These are phyloP conservation scores for Mortierella sp. DNA, from an alignment of 371 early-diverging fungal genomes.

Conservation along the genomic window DNA sequence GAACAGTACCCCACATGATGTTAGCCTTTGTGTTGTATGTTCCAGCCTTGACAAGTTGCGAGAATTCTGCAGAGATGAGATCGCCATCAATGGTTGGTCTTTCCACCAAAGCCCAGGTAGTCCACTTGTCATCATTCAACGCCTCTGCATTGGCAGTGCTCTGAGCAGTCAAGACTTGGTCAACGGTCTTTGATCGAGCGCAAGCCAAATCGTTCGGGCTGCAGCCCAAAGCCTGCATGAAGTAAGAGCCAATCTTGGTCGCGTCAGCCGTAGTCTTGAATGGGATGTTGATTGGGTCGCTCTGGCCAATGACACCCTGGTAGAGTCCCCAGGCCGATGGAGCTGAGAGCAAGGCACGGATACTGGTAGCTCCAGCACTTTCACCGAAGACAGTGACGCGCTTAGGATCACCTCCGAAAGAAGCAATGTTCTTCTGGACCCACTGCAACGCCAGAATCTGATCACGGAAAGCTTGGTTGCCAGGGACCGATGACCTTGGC, in stretches of 20 bases:
- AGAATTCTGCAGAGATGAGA: constrained; percentile 32
- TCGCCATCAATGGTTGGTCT: constrained; percentile 40
- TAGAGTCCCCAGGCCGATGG: constrained; percentile 28
- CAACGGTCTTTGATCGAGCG: constrained; percentile 23
- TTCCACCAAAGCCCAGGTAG: constrained; percentile 35
- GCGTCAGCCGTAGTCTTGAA: constrained; percentile 21
- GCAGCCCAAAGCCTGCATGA: constrained; percentile 27
- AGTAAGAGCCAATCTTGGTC: constrained; percentile 9
- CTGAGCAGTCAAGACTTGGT: constrained; percentile 35
- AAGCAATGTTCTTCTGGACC: constrained; percentile 61
- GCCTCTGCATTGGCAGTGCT: constrained; percentile 17
- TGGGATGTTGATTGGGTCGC: constrained; percentile 37
- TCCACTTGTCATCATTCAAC: constrained; percentile 35
- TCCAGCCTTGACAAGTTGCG: constrained; percentile 28
- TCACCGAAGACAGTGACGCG: constrained; percentile 60
- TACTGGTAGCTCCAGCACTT: constrained; percentile 62
- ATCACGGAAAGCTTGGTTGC: constrained; percentile 49
- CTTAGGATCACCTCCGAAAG: constrained; percentile 61
- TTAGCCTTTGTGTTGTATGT: constrained; percentile 50
- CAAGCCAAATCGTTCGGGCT: constrained; percentile 17
- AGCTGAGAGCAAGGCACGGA: constrained; percentile 45
- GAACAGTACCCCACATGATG: constrained; percentile 50
- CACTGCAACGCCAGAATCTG: constrained; percentile 59
- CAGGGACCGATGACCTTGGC: constrained; percentile 29
- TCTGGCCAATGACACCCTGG: constrained; percentile 35